Percentiles rank a stretch among this genome's conserved stretches.
These are phyloP conservation scores for Botrytis fragariae DNA, from an alignment of 2,329 filamentous ascomycete genomes.

Conservation along the genomic window DNA sequence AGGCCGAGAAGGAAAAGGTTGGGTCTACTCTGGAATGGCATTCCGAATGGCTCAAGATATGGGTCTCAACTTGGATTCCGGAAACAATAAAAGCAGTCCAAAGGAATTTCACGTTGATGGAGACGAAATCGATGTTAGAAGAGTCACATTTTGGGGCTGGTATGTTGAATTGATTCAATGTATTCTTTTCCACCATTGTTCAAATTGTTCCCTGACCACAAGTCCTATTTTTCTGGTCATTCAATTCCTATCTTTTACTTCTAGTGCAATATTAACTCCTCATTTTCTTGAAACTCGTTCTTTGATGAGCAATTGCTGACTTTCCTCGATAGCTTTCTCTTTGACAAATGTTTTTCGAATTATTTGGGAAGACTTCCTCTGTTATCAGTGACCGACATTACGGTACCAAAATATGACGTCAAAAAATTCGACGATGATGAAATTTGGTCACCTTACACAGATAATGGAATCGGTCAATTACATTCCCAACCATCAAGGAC, in stretches of 20 bases:
- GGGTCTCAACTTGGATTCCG: slow-evolving; percentile 82
- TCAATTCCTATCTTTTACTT: background rate
- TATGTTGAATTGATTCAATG: background rate
- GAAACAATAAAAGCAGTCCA: slow-evolving; percentile 55
- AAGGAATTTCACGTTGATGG: slow-evolving; percentile 57
- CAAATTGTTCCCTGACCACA: background rate
- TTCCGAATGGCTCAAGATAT: slow-evolving; percentile 97
- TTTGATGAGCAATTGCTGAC: background rate
- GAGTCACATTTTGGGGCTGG: slow-evolving; percentile 93
- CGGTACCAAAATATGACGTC: slow-evolving; percentile 84
- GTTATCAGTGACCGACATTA: slow-evolving; percentile 74
- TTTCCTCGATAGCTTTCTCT: slow-evolving; percentile 62
- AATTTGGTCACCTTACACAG: slow-evolving; percentile 87
- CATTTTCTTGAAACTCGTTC: background rate
- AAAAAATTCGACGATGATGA: background rate
- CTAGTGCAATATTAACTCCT: background rate
- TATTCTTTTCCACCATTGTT: background rate
- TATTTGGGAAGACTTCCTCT: slow-evolving; percentile 91
- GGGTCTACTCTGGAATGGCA: slow-evolving; percentile 98
- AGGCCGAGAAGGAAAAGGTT: slow-evolving; percentile 89
- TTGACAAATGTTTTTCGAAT: slow-evolving; percentile 99
- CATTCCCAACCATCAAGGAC: slow-evolving; percentile 79
- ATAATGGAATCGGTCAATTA: slow-evolving; percentile 71
- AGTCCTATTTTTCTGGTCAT: background rate
- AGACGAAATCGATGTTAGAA: slow-evolving; percentile 81